A percentile compares a stretch with the other conserved stretches of the same genome.
phyloP scores from a whole-genome alignment of 2,329 filamentous ascomycete species.

The Chaetoscypha palmicola region DNA sequence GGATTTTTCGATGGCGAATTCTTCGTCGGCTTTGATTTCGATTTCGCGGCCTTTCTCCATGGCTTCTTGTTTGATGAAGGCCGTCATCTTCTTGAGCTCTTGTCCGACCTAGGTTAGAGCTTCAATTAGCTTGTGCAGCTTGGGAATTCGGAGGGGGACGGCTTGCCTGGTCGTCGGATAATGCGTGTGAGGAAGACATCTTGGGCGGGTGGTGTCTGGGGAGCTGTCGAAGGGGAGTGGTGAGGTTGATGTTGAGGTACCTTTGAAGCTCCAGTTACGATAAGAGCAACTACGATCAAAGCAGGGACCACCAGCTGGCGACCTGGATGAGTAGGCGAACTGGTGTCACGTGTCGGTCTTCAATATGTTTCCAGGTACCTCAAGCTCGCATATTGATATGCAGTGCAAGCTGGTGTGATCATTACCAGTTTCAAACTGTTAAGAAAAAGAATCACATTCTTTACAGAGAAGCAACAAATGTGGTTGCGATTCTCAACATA shows the following conservation, averaged over 20 bases:
- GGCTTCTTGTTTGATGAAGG: constrained; percentile 98
- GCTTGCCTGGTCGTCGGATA: constrained; percentile 92
- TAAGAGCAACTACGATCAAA: constrained; percentile 20
- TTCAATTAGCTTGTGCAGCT: constrained; percentile 5
- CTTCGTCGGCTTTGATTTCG: constrained; percentile 95
- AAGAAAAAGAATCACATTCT: neutral
- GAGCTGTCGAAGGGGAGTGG: constrained; percentile 8
- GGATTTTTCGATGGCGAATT: constrained; percentile 98
- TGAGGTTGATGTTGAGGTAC: constrained; percentile 15
- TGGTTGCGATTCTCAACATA: neutral
- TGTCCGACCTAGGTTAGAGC: constrained; percentile 66
- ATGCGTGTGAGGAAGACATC: constrained; percentile 89
- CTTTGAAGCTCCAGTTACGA: constrained; percentile 18
- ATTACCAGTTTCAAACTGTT: neutral
- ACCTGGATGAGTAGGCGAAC: constrained; percentile 10
- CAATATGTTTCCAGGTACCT: too few species aligned
- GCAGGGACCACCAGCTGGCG: constrained; percentile 3
- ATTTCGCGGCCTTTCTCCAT: constrained; percentile 96
- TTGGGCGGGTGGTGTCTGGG: constrained; percentile 37
- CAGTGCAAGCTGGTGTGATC: neutral
- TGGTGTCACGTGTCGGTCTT: too few species aligned
- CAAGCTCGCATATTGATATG: too few species aligned
- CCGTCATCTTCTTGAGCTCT: constrained; percentile 99
- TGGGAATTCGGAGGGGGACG: constrained; percentile 5
- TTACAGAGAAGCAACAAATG: neutral